Base-by-base conservation (phyloP, 108 stramenopile genomes). In the Nitzschia sp. region DNA sequence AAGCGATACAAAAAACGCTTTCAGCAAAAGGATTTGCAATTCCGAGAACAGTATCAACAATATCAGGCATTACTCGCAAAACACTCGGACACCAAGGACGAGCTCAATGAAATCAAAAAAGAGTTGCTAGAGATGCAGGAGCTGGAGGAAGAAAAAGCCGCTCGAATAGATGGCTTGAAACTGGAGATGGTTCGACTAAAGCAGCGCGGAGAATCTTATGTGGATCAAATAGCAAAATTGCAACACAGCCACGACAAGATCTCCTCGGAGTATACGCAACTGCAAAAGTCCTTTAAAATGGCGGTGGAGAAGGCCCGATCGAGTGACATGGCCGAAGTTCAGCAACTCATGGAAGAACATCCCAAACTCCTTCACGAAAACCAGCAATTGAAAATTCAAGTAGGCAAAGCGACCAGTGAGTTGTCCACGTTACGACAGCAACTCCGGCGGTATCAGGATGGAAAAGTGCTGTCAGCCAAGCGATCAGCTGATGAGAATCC, bases 301-400 rank as follows among this genome's bases (percentile, higher is more conserved):
- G 68, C 57, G 21, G 29, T 69, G 19, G 34, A 69, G 32, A 69
- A 69, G 18, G 56, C 68, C 4, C 28, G 38, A 13, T 23, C 25
- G 15, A 47, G 31, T 13, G 34, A 38, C 31, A 57, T 59, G 57
- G 68, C 48, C 17, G 68, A 69, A 32, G 36, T 69, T 0, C 33
- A 69, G 59, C 33, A 69, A 29, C 13, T 69, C 25, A 21, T 69
- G 29, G 36, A 69, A 3, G 55, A 58, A 32, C 68, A 46, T 15
- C 68, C 68, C 13, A 58, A 58, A 25, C 8, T 69, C 1, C 23
- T 69, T 2, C 8, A 42, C 8, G 68, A 69, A 47, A 69, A 69
- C 21, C 2, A 53, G 5, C 49, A 24, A 8, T 24, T 66, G 47
- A 25, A 4, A 3, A 9, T 6, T 1, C 28, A 58, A n/a, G n/a